Base-by-base conservation (phyloP, 768 basidiomycete species). In the Tephrocybe sp. region DNA sequence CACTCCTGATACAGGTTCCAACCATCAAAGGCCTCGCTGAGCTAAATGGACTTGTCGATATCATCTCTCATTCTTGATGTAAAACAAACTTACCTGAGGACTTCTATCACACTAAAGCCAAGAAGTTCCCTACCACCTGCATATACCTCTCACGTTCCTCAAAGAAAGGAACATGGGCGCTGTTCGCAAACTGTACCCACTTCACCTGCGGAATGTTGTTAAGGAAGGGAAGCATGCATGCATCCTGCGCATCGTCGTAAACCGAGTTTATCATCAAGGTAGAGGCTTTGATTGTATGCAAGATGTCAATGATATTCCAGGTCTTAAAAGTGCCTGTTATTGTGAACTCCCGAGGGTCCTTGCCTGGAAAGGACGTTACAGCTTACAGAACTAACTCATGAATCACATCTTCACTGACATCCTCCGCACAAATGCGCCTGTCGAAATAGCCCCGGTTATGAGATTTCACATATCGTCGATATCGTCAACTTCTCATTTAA, bases 301-400 rank as follows among this genome's bases (percentile, higher is more conserved):
- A 59, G 12, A 71, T 65, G 36, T 75, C 71, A 9, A 78, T 57
- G 47, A 78, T 71, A 13, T 67, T 63, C 80, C 82, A 83, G 1
- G 65, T 57, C 59, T 73, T 75, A 42, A 59, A 51, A 5, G 49
- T 56, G 1, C 58, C 55, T 3, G 49, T 55, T 30, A 57, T 51
- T 13, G 52, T 53, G 40, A 57, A 57, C 30, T 57, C n/a, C 55
- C 1, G 55, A 56, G 19, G 55, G 55, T 3, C 55, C 55, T 43
- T 53, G 43, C 55, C 55, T 57, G 26, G 6, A 22, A 13, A 12
- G 30, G 23, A 4, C 8, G 32, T 39, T 41, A n/a, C n/a, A n/a
- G n/a, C n/a, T n/a, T n/a, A n/a, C n/a, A n/a, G n/a, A n/a, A n/a
- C n/a, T n/a, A n/a, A n/a, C n/a, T n/a, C n/a, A n/a, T n/a, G n/a